Evolutionary conservation across 192 early-diverging fungal species (phyloP), one percentile per base, ranked within the genome.

Genomic region (Backusella psychrophila): DNA sequence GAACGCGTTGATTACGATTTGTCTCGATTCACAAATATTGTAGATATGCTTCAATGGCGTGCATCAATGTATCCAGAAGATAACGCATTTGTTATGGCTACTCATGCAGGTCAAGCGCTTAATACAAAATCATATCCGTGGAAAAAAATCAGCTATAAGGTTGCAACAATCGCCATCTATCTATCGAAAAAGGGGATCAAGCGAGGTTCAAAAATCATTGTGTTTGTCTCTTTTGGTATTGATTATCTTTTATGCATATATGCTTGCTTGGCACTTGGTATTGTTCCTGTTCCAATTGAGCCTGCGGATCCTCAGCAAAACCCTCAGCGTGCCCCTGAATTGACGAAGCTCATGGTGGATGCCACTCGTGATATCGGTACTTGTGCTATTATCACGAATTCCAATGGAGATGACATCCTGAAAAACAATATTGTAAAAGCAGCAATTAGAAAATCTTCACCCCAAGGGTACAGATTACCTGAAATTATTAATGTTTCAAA

Each of bases 241-340:
- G 94, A 95, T 70, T 91, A 90, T 80, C 82, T 93, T 3, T 79
- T 86, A 11, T 86, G 90, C 1, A 72, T 96, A 9, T 92, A 93
- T 80, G 94, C 95, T 29, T 96, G 95, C 80, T 83, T 95, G 75
- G 86, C 91, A n/a, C 84, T 94, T 2, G 95, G 95, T 35, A 85
- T 92, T 0, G 79, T 93, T 2, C 85, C 91, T 11, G 91, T 96
- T 31, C 90, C 94, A 2, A 73, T 95, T 6, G 78, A 89, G n/a
- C 85, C 89, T 59, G 87, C 88, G n/a, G 95, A 96, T 72, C 75
- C 77, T 1, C 35, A 77, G 6, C 86, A 91, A 26, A 94, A 96
- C 65, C 63, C 75, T 1, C 69, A 77, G 9, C 87, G 92, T 17
- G 77, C 91, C 31, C 78, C 86, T 23, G 94, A 96, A 59, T 93